Percentiles rank a stretch among this genome's conserved stretches.
Evolutionary conservation across 306 rosid species (phyloP).

Genomic region (Potentilla sterilis): DNA sequence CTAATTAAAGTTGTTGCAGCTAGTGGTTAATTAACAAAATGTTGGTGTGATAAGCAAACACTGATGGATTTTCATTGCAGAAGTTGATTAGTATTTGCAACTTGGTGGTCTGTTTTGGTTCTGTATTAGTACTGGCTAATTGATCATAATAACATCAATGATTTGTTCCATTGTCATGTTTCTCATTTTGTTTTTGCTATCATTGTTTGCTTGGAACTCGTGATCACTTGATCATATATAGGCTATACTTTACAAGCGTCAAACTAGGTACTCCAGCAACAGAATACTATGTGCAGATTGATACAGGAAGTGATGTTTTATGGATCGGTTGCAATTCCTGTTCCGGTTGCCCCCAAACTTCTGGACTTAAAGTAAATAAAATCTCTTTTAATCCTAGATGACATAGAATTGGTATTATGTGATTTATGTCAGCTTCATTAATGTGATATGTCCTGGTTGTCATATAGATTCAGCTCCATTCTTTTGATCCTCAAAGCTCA

Average conservation of each 20-base stretch:
- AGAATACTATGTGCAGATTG: slow-evolving; percentile 70
- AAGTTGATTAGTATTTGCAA: neutral
- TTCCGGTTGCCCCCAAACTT: slow-evolving; percentile 66
- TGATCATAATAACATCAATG: neutral
- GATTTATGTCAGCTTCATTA: neutral
- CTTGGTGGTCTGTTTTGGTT: neutral
- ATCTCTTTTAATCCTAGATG: neutral
- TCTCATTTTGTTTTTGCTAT: neutral
- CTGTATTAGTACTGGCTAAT: neutral
- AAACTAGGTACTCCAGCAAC: slow-evolving; percentile 70
- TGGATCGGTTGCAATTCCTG: slow-evolving; percentile 72
- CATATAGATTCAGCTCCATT: slow-evolving; percentile 58
- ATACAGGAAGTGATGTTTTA: slow-evolving; percentile 76
- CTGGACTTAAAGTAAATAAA: slow-evolving; percentile 56
- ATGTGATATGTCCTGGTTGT: neutral
- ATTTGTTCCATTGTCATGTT: neutral
- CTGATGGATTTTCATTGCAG: neutral
- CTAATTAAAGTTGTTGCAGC: neutral
- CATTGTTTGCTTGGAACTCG: neutral
- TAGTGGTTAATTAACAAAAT: neutral
- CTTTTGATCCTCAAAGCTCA: slow-evolving; percentile 56
- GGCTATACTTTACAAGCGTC: slow-evolving; percentile 67
- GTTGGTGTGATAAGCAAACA: neutral
- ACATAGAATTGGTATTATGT: neutral
- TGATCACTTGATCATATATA: neutral